phyloP scores from a whole-genome alignment of 345 rosid genomes.

The Camelina neglecta region DNA sequence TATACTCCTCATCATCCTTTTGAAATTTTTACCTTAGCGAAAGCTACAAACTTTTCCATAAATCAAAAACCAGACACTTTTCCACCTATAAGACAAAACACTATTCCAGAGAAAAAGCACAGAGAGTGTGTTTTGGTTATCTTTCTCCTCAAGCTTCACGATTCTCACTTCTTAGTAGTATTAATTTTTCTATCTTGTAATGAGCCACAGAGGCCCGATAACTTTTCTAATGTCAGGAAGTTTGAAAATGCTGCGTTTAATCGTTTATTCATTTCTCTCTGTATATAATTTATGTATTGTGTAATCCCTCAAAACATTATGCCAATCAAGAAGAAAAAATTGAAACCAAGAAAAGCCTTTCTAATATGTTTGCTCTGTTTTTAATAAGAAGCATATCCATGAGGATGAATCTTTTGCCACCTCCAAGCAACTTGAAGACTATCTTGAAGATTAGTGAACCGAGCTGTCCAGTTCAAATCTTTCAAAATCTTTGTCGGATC shows the following conservation, averaged over 20 bases:
- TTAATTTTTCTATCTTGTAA: background rate
- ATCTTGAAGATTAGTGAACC: conserved; percentile 69
- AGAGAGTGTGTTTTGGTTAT: background rate
- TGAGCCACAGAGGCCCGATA: background rate
- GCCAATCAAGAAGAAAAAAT: conserved; percentile 6
- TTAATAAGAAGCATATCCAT: conserved; percentile 64
- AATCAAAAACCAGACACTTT: background rate
- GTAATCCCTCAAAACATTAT: background rate
- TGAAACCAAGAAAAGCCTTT: background rate
- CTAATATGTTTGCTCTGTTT: conserved; percentile 3
- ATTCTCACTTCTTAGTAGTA: background rate
- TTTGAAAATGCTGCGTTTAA: background rate
- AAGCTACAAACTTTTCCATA: background rate
- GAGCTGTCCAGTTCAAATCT: conserved; percentile 94
- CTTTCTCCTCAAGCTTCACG: background rate
- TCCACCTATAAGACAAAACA: background rate
- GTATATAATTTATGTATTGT: background rate
- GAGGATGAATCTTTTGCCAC: conserved; percentile 88
- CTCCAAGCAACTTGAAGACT: conserved; percentile 85
- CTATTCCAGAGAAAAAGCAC: background rate
- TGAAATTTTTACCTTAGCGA: background rate
- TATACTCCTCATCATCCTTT: too few species aligned
- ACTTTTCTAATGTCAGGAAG: background rate
- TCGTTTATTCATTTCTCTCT: background rate
- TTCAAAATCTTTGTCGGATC: conserved; percentile 77